These are phyloP conservation scores for Suillus fuscotomentosus DNA, from an alignment of 768 basidiomycete species.

Conservation along the genomic window DNA sequence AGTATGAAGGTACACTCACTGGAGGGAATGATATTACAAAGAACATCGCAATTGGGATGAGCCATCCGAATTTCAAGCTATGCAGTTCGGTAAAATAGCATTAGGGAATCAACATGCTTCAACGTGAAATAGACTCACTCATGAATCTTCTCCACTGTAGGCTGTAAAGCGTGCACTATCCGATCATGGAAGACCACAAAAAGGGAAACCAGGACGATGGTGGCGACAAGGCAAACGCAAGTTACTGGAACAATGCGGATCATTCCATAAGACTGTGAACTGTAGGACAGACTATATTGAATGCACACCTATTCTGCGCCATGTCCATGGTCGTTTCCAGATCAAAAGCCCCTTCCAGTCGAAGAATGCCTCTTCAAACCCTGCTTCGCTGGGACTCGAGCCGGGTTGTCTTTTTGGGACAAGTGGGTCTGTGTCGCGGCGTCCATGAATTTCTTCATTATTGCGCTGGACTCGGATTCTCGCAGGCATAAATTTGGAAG, in stretches of 20 bases:
- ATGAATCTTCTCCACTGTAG: constrained; percentile 39
- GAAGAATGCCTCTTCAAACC: not conserved
- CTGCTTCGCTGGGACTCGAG: not conserved
- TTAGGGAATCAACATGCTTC: not conserved
- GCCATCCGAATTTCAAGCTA: constrained; percentile 57
- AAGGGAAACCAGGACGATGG: constrained; percentile 49
- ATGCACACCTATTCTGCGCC: not conserved
- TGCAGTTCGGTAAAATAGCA: not conserved
- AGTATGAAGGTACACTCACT: constrained; percentile 28
- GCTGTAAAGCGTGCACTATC: constrained; percentile 41
- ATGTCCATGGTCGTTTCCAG: not conserved
- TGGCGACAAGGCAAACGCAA: constrained; percentile 44
- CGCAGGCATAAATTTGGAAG: not conserved
- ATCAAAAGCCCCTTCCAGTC: not conserved
- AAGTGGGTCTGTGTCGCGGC: not conserved
- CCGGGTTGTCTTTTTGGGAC: not conserved
- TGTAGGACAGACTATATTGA: not conserved
- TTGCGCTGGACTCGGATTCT: not conserved
- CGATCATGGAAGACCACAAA: constrained; percentile 58
- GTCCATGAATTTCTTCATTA: not conserved
- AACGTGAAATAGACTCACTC: constrained; percentile 12
- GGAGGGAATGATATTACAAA: constrained; percentile 83
- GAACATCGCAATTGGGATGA: constrained; percentile 69
- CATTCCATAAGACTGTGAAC: not conserved
- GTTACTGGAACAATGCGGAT: constrained; percentile 25